These are phyloP conservation scores for Talaromyces sp. DNA, from an alignment of 2,329 filamentous ascomycete genomes.

Conservation along the genomic window DNA sequence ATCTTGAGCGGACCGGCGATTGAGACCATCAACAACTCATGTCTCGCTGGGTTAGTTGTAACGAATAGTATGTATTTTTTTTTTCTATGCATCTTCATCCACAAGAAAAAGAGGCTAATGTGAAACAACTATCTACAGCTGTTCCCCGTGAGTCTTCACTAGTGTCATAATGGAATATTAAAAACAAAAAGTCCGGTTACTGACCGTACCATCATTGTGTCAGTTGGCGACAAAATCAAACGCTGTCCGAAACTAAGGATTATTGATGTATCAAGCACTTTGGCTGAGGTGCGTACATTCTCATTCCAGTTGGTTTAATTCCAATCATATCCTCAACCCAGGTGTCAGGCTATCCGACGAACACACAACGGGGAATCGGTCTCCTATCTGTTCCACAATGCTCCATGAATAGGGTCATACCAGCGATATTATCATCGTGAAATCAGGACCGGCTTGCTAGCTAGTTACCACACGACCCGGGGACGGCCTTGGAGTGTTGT, in stretches of 20 bases:
- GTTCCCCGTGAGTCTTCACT: conserved; percentile 4
- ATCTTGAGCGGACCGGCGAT: conserved; percentile 85
- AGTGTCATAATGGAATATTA: background rate
- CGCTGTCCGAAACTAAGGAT: conserved; percentile 74
- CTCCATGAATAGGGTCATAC: conserved; percentile 8
- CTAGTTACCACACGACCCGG: background rate
- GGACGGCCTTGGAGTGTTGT: background rate
- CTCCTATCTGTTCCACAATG: conserved; percentile 9
- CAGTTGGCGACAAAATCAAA: conserved; percentile 68
- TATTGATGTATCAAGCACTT: conserved; percentile 83
- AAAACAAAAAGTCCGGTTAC: background rate
- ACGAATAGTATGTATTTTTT: conserved; percentile 41
- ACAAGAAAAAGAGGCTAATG: conserved; percentile 54
- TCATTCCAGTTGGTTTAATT: background rate
- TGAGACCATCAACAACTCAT: conserved; percentile 74
- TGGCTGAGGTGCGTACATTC: conserved; percentile 23
- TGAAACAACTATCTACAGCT: conserved; percentile 36
- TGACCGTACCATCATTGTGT: background rate
- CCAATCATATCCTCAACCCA: background rate
- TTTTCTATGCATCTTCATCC: background rate
- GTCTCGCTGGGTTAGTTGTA: conserved; percentile 72
- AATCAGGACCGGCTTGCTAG: background rate
- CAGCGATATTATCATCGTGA: too few relatives aligned
- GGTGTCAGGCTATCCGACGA: conserved; percentile 4
- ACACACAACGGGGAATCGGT: conserved; percentile 10